Percentiles rank a stretch among this genome's conserved stretches.
Conservation (phyloP, 192 early-diverging fungal genomes). For the Funneliformis geosporum region DNA sequence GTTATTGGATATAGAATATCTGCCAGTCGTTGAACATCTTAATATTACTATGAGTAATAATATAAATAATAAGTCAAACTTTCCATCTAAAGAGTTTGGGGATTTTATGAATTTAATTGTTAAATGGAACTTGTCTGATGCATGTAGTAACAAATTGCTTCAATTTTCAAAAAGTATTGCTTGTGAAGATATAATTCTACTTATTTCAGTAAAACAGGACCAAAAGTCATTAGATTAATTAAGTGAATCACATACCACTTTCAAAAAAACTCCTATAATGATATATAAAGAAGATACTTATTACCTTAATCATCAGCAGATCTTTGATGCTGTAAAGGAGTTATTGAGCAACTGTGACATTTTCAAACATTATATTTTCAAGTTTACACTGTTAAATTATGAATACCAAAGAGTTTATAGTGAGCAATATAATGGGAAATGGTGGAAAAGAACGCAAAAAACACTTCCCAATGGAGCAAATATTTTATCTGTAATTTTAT, state of each 20-base stretch:
- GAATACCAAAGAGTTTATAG: too few species aligned
- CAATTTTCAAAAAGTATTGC: not conserved
- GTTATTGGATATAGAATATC: too few species aligned
- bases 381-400: not conserved
- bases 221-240: not conserved
- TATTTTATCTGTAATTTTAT: conserved; percentile 17
- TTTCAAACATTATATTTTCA: not conserved
- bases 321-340: conserved; percentile 3
- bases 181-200: not conserved
- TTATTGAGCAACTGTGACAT: not conserved
- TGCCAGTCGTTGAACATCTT: too few species aligned
- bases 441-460: too few species aligned
- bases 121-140: not conserved
- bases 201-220: not conserved
- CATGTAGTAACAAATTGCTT: not conserved
- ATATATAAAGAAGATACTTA: not conserved
- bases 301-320: not conserved
- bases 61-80: too few species aligned
- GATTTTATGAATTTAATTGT: not conserved
- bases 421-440: too few species aligned
- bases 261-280: not conserved
- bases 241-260: not conserved
- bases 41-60: too few species aligned
- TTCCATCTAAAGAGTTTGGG: too few species aligned
- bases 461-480: not conserved